Base-by-base conservation (phyloP, 352 stramenopile species). In the Phytophthora litchii region DNA sequence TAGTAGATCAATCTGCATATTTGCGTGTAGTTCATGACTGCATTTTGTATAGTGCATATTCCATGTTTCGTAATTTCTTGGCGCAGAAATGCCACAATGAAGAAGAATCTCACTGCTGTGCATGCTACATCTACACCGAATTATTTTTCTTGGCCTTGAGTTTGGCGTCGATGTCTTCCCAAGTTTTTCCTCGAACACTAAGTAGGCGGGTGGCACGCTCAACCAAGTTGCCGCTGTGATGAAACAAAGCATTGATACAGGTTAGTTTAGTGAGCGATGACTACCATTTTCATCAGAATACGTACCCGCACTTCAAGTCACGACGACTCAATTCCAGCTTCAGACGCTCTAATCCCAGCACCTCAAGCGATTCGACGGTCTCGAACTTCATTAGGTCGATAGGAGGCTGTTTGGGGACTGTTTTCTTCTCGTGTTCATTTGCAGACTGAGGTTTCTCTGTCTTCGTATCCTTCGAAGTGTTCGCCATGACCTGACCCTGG, bases 241-340 rank as follows among this genome's bases (percentile, higher is more conserved):
- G 54, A 41, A 27, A 53, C 7, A 58, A 57, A 27, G 46, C 29
- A 66, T 14, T 29, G 29, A 23, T 2, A 6, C 31, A 46, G 51
- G 14, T 51, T 48, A 64, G 38, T 23, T 57, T 2, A 34, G 3
- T 34, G 14, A 52, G 7, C 6, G 6, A 37, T 52, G 20, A 44
- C 16, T 38, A 61, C 16, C 23, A 54, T 21, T 21, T 2, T 1
- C n/a, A 1, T 17, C 17, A 42, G 4, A 6, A 75, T 5, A 5
- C 79, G 27, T 86, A 95, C 86, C 97, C 97, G 84, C 95, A 99
- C 73, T 99, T 99, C 21, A 99, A 80, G 11, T 90, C 87, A 25
- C 98, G 85, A 32, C 78, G 77, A 67, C 87, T 76, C 5, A 99
- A 78, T 55, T 98, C 91, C 13, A 80, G 68, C 74, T 99, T 99